A percentile compares a stretch with the other conserved stretches of the same genome.
Evolutionary conservation across 2,329 filamentous ascomycete genomes (phyloP).

Genomic region (Pseudogymnoascus sp.): DNA sequence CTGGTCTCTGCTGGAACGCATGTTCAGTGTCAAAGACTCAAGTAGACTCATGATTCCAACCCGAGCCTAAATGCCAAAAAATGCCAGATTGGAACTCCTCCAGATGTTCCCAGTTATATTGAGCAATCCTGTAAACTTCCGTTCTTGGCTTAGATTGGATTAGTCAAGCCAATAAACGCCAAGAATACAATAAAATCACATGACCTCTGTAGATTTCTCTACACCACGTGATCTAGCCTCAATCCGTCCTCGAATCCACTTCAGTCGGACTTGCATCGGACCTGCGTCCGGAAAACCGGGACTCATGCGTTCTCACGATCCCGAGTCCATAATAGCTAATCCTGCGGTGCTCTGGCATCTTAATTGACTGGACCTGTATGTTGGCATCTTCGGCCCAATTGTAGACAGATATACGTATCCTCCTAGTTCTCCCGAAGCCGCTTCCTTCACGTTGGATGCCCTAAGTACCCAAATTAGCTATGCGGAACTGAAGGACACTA

Average conservation of each 20-base stretch:
- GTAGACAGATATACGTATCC: slow-evolving; percentile 4
- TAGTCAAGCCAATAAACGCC: not conserved
- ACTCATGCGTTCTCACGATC: slow-evolving; percentile 2
- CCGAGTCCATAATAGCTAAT: not conserved
- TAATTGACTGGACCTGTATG: not conserved
- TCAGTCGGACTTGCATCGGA: slow-evolving; percentile 4
- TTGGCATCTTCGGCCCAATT: not conserved
- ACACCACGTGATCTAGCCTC: not conserved
- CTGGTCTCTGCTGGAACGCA: not conserved
- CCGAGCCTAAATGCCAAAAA: not conserved
- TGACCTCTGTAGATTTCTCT: not conserved
- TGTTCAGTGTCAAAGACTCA: not conserved
- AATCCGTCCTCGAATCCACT: slow-evolving; percentile 6
- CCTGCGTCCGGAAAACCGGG: slow-evolving; percentile 3
- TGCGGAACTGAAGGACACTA: not conserved
- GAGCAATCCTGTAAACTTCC: not conserved
- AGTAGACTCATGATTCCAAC: not conserved
- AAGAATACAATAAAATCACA: not conserved
- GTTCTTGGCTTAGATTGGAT: not conserved
- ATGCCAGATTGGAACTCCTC: not conserved
- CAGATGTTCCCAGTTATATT: not conserved
- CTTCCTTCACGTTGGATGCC: slow-evolving; percentile 2
- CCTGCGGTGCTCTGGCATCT: not conserved
- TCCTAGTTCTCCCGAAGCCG: slow-evolving; percentile 6
- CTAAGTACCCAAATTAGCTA: slow-evolving; percentile 7